Percentiles rank a stretch among this genome's conserved stretches.
Conservation (phyloP, 2,329 filamentous ascomycete genomes). For the Penicillium italicum region DNA sequence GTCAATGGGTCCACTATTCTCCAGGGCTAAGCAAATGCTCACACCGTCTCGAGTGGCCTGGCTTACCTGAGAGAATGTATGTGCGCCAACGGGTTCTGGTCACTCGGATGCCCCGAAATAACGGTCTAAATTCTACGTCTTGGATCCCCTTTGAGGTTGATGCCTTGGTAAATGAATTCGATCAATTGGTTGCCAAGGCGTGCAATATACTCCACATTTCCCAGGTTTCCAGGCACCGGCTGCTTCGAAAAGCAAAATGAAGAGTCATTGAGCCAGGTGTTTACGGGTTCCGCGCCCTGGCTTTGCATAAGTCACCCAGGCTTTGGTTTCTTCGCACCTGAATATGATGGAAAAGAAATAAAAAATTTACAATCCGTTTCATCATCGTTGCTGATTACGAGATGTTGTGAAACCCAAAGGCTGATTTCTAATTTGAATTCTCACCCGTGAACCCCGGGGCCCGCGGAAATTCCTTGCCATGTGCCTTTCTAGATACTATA, state of each 20-base stretch:
- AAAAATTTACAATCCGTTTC: not conserved
- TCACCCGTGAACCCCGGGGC: not conserved
- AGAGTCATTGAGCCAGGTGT: constrained; percentile 16
- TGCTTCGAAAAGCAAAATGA: constrained; percentile 10
- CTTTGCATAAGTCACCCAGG: constrained; percentile 17
- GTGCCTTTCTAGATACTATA: not conserved
- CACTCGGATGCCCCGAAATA: constrained; percentile 12
- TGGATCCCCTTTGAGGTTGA: not conserved
- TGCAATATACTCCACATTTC: constrained; percentile 3
- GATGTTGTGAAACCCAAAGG: constrained; percentile 1
- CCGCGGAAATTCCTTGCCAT: not conserved
- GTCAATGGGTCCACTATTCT: constrained; percentile 9
- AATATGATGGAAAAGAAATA: not conserved
- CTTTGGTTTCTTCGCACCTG: not conserved
- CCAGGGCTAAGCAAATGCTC: constrained; percentile 14
- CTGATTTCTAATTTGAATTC: constrained; percentile 7
- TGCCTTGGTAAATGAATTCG: constrained; percentile 4
- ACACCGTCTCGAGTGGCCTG: constrained; percentile 11
- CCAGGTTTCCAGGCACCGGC: constrained; percentile 11
- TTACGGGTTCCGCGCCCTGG: constrained; percentile 1
- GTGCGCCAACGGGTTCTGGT: not conserved
- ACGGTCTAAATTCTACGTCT: constrained; percentile 12
- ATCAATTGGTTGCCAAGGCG: constrained; percentile 9
- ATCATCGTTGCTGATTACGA: not conserved
- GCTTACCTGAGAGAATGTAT: constrained; percentile 10